A percentile compares a stretch with the other conserved stretches of the same genome.
phyloP scores from a whole-genome alignment of 2,329 filamentous ascomycete species.

The Exophiala xenobiotica region DNA sequence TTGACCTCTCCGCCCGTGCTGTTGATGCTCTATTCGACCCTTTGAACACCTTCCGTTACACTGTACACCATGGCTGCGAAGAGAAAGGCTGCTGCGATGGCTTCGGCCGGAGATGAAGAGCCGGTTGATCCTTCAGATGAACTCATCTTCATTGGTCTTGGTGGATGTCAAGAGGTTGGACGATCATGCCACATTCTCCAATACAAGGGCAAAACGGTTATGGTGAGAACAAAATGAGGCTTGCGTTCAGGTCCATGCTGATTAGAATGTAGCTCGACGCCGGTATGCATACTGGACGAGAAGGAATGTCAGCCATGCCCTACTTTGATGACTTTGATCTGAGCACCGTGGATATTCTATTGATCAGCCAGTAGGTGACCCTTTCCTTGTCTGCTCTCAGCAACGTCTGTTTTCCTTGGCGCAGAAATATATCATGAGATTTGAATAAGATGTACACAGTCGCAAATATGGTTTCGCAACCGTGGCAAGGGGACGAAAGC shows the following conservation, averaged over 20 bases:
- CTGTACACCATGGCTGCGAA: slow-evolving; percentile 90
- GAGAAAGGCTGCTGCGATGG: slow-evolving; percentile 78
- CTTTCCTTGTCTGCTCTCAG: slow-evolving; percentile 28
- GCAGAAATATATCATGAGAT: slow-evolving; percentile 3
- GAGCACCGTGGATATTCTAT: slow-evolving; percentile 91
- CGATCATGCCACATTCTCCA: slow-evolving; percentile 96
- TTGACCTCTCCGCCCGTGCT: no score
- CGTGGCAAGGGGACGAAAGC: neutral
- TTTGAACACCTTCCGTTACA: no score
- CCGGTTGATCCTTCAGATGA: slow-evolving; percentile 91
- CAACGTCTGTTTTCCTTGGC: slow-evolving; percentile 19
- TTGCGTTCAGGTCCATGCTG: slow-evolving; percentile 6
- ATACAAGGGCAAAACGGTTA: slow-evolving; percentile 99
- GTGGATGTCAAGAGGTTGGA: slow-evolving; percentile 95
- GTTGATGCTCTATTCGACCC: no score
- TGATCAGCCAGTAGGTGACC: slow-evolving; percentile 94
- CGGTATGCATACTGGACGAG: slow-evolving; percentile 81
- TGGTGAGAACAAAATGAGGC: slow-evolving; percentile 61
- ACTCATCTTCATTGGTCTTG: slow-evolving; percentile 88
- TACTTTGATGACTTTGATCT: slow-evolving; percentile 99
- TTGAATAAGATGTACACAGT: neutral
- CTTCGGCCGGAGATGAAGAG: slow-evolving; percentile 65
- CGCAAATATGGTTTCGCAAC: neutral
- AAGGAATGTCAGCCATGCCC: slow-evolving; percentile 86
- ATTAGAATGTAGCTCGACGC: slow-evolving; percentile 73